Base-by-base conservation (phyloP, 768 basidiomycete genomes). In the Myochromella boudieri region DNA sequence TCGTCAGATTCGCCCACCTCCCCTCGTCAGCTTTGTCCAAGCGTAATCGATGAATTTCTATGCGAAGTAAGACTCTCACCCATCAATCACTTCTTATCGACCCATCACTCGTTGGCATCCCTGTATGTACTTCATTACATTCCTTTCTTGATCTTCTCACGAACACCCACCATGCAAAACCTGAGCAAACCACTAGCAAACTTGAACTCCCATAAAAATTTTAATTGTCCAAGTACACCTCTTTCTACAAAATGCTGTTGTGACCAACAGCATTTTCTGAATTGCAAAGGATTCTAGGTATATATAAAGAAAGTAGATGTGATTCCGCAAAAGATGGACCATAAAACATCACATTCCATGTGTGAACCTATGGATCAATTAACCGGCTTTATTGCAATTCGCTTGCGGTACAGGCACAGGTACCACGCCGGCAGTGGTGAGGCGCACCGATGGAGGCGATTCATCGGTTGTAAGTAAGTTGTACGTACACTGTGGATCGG, bases 21-120 rank as follows among this genome's bases (percentile, higher is more conserved):
- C n/a, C n/a, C n/a, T n/a, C n/a, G n/a, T n/a, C n/a, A n/a, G n/a
- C n/a, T n/a, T n/a, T n/a, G n/a, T n/a, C n/a, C n/a, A n/a, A n/a
- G n/a, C n/a, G n/a, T n/a, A n/a, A 29, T 32, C 24, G 31, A 33
- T 33, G 32, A 25, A 42, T 32, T 38, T 42, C 37, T 25, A 43
- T 31, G 38, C 21, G n/a, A n/a, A n/a, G n/a, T n/a, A n/a, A 38
- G 42, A 41, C 47, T 50, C 58, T 65, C 61, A 69, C 62, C 68
- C 73, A 78, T 75, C 75, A 77, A 67, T 75, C 73, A 74, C 70
- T 49, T 66, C 66, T 74, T 75, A 76, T 76, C 52, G 38, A 49
- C 38, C 76, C 61, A 62, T 60, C 66, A 66, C 67, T 67, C 60
- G 48, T 53, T 44, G 37, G 25, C 39, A 46, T 46, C 51, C 47